Conservation (phyloP, 441 rosid species). For the Gossypium davidsonii region DNA sequence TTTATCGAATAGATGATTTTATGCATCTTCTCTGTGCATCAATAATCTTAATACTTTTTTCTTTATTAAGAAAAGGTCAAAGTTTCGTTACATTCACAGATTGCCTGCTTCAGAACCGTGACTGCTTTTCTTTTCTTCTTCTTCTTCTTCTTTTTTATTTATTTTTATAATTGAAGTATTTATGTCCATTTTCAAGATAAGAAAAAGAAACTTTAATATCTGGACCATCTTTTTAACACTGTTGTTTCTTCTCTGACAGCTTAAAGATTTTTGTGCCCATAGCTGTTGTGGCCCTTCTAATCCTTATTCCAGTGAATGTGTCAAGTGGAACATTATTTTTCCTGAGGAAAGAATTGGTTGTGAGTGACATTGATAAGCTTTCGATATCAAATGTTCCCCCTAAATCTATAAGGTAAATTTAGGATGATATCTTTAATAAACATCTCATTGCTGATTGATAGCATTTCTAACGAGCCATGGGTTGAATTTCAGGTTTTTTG, state of each 20-base stretch:
- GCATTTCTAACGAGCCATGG: slow-evolving; percentile 13
- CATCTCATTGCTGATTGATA: not conserved
- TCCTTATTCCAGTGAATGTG: slow-evolving; percentile 90
- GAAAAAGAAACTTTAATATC: not conserved
- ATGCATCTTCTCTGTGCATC: not conserved
- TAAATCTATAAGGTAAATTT: slow-evolving; percentile 56
- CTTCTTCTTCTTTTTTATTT: no score
- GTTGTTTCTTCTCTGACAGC: slow-evolving; percentile 36
- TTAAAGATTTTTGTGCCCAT: slow-evolving; percentile 80
- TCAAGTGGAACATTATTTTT: slow-evolving; percentile 86
- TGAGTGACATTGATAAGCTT: slow-evolving; percentile 85
- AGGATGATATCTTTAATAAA: not conserved
- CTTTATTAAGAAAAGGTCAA: not conserved
- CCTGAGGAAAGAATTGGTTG: slow-evolving; percentile 70
- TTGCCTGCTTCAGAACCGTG: not conserved
- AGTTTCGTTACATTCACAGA: not conserved
- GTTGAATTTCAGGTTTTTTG: slow-evolving; percentile 69
- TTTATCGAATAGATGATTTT: not conserved
- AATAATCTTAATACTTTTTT: not conserved
- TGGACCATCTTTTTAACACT: not conserved
- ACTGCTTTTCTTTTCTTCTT: not conserved
- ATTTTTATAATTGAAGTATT: not conserved
- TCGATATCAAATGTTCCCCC: slow-evolving; percentile 92
- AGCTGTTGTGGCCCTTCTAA: slow-evolving; percentile 61
- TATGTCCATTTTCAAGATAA: not conserved